Evolutionary conservation across 345 rosid genomes (phyloP), one percentile per base, ranked within the genome.

Genomic region (Carallia pectinifolia): DNA sequence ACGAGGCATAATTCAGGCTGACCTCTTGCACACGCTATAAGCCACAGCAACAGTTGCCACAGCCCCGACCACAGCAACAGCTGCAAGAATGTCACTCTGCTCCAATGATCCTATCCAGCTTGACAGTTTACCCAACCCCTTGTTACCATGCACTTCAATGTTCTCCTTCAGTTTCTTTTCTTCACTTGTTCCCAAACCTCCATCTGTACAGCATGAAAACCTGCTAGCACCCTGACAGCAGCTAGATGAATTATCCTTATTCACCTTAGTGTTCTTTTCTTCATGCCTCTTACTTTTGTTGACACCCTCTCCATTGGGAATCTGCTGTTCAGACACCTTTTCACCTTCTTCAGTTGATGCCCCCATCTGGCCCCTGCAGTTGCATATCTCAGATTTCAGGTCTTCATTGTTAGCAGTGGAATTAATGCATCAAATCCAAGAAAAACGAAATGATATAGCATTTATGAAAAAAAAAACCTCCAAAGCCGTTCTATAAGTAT

Each of bases 311-410:
- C 85, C 82, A 58, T 80, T 88, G 30, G 83, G 86, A 64, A 81
- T 72, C 60, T 80, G 83, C 74, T 59, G 76, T 66, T 79, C 76
- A 18, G 63, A 69, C 61, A 53, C 75, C 72, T 73, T 80, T 67
- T 79, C 78, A 40, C 66, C 84, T 53, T 76, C 87, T 75, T 76
- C 80, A 50, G 67, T 12, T 60, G 76, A 65, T 29, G 69, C 75
- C 19, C 86, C 89, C 91, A 94, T 74, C 81, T 84, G 83, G 10
- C 98, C 98, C 88, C 98, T 94, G 87, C 70, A 84, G 30, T 76
- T 15, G 58, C 71, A 58, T 55, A 67, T 62, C 6, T 23, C 62
- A 47, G 75, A 29, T 48, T 23, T 31, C 48, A 62, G 15, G 15
- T 54, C 53, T 68, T 29, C 33, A 27, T 10, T 56, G 60, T 27